These are phyloP conservation scores for Saxophila tyrrhenica DNA, from an alignment of 495 filamentous ascomycete genomes.

Conservation along the genomic window DNA sequence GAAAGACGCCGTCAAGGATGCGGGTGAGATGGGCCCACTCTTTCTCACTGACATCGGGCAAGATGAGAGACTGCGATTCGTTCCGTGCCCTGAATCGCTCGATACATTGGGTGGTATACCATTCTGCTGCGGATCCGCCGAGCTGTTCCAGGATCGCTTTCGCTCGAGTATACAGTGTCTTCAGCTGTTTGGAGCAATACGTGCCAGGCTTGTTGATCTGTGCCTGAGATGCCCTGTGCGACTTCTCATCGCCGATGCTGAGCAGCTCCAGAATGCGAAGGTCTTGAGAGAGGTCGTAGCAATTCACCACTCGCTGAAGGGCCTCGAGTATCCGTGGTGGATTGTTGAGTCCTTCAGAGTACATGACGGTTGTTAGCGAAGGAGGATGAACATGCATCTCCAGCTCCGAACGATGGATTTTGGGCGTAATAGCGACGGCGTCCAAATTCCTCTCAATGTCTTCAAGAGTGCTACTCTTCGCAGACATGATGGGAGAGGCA, in stretches of 20 bases:
- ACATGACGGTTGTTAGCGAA: conserved; percentile 35
- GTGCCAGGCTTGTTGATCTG: conserved; percentile 45
- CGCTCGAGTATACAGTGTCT: conserved; percentile 41
- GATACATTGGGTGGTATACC: conserved; percentile 52
- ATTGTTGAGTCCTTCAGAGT: conserved; percentile 15
- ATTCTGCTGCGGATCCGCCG: conserved; percentile 64
- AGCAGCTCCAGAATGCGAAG: conserved; percentile 53
- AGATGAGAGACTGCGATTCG: not conserved
- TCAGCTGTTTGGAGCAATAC: conserved; percentile 52
- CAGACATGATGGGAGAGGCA: conserved; percentile 66
- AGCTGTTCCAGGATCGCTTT: conserved; percentile 48
- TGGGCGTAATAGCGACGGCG: conserved; percentile 60
- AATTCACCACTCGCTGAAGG: conserved; percentile 24
- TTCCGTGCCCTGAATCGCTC: conserved; percentile 7
- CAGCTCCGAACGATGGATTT: conserved; percentile 59
- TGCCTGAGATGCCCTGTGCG: conserved; percentile 33
- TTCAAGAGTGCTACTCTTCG: conserved; percentile 39
- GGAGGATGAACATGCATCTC: conserved; percentile 57
- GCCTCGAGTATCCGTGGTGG: not conserved
- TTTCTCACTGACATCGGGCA: conserved; percentile 34
- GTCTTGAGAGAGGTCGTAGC: conserved; percentile 54
- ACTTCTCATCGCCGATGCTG: conserved; percentile 22
- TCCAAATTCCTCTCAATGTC: conserved; percentile 67
- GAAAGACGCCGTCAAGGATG: conserved; percentile 38
- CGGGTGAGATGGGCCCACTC: conserved; percentile 53